These are phyloP conservation scores for Endotrypanum monterogeii DNA, from an alignment of 208 protist genomes.

Conservation along the genomic window DNA sequence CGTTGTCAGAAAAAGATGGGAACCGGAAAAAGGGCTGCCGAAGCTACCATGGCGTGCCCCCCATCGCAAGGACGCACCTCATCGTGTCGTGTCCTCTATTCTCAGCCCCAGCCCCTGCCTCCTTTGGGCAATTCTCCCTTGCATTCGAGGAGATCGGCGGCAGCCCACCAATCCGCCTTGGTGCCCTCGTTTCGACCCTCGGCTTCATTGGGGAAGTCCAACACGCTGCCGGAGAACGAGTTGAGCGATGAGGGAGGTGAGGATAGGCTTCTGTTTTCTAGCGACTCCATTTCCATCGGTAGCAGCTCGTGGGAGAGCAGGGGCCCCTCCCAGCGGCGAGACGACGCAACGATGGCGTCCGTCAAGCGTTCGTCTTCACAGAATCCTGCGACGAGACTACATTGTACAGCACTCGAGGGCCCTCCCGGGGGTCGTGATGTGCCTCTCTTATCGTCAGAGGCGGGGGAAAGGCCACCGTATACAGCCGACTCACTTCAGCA, in stretches of 20 bases:
- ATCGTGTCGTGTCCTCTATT: constrained; percentile 14
- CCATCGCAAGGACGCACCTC: not conserved
- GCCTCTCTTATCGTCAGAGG: not conserved
- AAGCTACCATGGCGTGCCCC: not conserved
- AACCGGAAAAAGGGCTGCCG: not conserved
- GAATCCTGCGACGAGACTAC: not conserved
- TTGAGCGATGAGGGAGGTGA: constrained; percentile 10
- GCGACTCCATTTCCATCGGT: constrained; percentile 1
- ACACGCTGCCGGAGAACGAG: not conserved
- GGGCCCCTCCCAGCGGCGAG: not conserved
- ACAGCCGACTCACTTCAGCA: not conserved
- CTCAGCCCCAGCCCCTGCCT: constrained; percentile 18
- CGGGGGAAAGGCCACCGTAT: not conserved
- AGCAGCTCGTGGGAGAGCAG: not conserved
- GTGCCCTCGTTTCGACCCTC: not conserved
- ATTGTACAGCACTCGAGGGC: no score
- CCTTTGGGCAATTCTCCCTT: not conserved
- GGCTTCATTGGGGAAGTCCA: not conserved
- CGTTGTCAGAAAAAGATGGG: no score
- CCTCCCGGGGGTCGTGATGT: not conserved
- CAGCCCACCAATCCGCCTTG: not conserved
- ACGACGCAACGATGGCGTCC: not conserved
- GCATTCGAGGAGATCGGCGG: not conserved
- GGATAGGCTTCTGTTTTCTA: constrained; percentile 20
- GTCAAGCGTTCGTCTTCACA: not conserved